phyloP scores from a whole-genome alignment of 179 eudicot genomes.

The Camellia oleifera region DNA sequence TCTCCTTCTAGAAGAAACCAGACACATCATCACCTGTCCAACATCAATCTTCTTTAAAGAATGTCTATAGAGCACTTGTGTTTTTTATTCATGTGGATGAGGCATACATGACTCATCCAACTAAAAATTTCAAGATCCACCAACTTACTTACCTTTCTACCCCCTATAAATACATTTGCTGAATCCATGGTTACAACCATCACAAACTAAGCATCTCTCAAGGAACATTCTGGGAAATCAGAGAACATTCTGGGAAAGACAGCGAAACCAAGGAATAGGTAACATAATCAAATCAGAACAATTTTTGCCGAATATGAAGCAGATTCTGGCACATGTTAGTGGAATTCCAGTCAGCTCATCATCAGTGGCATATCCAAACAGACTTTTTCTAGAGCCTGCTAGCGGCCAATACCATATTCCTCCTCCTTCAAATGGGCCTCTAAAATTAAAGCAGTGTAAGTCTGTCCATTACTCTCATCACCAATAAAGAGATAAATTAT shows the following conservation, averaged over 20 bases:
- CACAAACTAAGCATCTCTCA: background rate
- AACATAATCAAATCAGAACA: background rate
- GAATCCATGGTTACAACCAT: background rate
- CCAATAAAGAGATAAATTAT: background rate
- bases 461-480: background rate
- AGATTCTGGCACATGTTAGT: background rate
- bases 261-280: background rate
- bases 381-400: conserved; percentile 14
- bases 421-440: conserved; percentile 6
- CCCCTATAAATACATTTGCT: background rate
- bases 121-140: background rate
- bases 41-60: background rate
- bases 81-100: conserved; percentile 12
- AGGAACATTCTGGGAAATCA: background rate
- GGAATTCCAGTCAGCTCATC: conserved; percentile 22
- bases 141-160: background rate
- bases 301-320: conserved; percentile 16
- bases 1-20: background rate
- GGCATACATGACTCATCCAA: conserved; percentile 6
- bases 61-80: background rate
- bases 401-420: background rate
- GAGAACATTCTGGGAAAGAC: background rate
- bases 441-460: conserved; percentile 23
- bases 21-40: background rate
- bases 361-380: conserved; percentile 11